Evolutionary conservation across 345 rosid species (phyloP), one percentile per base, ranked within the genome.

Genomic region (Euphorbia tirucalli): DNA sequence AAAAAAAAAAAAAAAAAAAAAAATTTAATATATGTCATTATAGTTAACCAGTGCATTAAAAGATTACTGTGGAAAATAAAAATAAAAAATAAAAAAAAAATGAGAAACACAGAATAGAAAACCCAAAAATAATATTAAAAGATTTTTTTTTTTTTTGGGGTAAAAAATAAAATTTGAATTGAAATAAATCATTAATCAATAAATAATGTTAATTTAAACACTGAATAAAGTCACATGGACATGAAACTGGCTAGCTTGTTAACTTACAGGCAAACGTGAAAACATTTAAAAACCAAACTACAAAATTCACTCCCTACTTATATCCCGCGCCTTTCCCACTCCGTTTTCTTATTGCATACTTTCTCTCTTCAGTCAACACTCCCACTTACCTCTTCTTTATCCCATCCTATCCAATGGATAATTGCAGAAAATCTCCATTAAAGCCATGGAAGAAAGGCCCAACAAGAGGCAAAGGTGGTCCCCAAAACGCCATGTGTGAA

Each of bases 381-480:
- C 62, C 24, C 68, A 19, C 27, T 30, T 9, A 11, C 35, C 28
- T 19, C 24, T 10, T 16, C 55, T n/a, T 21, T 5, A 14, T 9
- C 50, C 5, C 9, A 13, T 2, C 56, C 25, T 7, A 11, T 24
- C 56, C 14, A 10, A 75, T 52, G 78, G 78, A 75, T 52, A 80
- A 58, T 43, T 74, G 62, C 83, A 81, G 85, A 72, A 88, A 79
- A 52, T 83, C 87, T 41, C 88, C 93, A 19, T 50, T 85, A 68
- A 90, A 89, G 83, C 94, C 91, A 39, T 89, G 97, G 97, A 91
- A 89, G 83, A 92, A 90, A 70, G 98, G 98, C 35, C 98, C 97
- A 5, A 88, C 93, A 10, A 83, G 96, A 43, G 98, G 97, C 76
- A 90, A 92, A 85, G 98, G 96, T 3, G 98, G 98, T 50, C 99